These are phyloP conservation scores for Crithidia brevicula DNA, from an alignment of 208 protist genomes.

Conservation along the genomic window DNA sequence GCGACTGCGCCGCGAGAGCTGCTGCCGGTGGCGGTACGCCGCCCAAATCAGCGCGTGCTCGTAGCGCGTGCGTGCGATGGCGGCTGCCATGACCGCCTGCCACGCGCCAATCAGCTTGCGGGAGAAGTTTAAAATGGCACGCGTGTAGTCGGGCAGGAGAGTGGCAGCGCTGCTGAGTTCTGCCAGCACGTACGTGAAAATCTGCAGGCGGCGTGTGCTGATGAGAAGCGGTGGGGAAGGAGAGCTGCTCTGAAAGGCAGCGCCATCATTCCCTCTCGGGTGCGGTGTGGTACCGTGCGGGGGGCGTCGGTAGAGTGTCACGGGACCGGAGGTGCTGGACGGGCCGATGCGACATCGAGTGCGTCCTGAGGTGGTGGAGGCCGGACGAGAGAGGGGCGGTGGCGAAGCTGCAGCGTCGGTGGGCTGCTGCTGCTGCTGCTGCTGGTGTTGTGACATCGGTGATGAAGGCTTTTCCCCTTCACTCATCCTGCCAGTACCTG, in stretches of 20 bases:
- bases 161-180: constrained; percentile 71
- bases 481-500: too few species aligned
- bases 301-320: constrained; percentile 13
- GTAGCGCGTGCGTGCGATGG: constrained; percentile 33
- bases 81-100: constrained; percentile 67
- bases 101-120: constrained; percentile 57
- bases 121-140: constrained; percentile 52
- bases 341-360: background rate
- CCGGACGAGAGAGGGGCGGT: background rate
- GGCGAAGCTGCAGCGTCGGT: too few species aligned
- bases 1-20: background rate
- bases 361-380: background rate
- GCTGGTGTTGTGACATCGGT: too few species aligned
- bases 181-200: constrained; percentile 67
- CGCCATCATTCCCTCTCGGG: too few species aligned
- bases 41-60: constrained; percentile 35
- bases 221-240: constrained; percentile 24
- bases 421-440: too few species aligned
- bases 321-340: background rate
- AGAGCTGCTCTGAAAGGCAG: background rate
- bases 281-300: background rate
- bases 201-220: constrained; percentile 52
- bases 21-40: constrained; percentile 1
- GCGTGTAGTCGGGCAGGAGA: constrained; percentile 70
- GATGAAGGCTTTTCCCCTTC: too few species aligned